A percentile compares a stretch with the other conserved stretches of the same genome.
phyloP scores from a whole-genome alignment of 2,329 filamentous ascomycete species.

The Trichoderma sp. region DNA sequence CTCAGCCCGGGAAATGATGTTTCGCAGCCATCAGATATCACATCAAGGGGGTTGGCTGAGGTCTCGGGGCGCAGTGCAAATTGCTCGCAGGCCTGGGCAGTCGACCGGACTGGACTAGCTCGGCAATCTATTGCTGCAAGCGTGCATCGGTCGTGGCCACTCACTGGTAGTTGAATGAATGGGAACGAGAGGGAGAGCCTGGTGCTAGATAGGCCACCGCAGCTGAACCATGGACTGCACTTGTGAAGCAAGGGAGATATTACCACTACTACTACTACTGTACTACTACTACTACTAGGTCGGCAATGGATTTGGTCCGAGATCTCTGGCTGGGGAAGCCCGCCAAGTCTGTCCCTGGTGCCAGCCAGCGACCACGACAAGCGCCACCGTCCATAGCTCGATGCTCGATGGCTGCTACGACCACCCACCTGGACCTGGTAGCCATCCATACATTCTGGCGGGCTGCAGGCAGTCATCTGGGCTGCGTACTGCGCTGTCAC shows the following conservation, averaged over 20 bases:
- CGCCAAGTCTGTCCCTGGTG: neutral
- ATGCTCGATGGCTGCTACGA: no score
- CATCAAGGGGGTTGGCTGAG: neutral
- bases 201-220: neutral
- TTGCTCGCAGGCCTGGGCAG: neutral
- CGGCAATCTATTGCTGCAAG: neutral
- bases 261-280: no score
- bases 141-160: neutral
- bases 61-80: neutral
- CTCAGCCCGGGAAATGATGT: neutral
- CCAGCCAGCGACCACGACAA: neutral
- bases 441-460: no score
- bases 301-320: neutral
- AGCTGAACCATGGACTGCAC: neutral
- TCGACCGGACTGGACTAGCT: neutral
- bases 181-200: neutral
- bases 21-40: neutral
- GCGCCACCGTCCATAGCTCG: neutral
- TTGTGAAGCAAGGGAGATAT: neutral
- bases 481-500: no score
- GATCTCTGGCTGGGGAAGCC: neutral
- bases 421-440: no score
- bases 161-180: neutral
- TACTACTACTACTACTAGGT: no score
- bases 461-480: no score